phyloP scores from a whole-genome alignment of 345 rosid species.

The Brassica juncea region DNA sequence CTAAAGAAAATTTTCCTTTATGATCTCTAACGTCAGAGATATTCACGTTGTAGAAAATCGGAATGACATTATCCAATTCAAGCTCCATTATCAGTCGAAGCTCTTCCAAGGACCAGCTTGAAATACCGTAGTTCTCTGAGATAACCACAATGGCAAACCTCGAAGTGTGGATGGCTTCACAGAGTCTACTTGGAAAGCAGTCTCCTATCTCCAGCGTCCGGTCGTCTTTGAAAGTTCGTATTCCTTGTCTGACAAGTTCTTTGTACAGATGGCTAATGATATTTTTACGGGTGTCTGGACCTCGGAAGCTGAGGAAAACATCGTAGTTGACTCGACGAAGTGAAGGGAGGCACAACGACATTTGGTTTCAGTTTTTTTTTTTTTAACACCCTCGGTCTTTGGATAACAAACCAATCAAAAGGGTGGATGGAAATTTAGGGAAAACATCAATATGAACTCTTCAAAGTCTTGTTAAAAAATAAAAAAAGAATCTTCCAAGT shows the following conservation, averaged over 20 bases:
- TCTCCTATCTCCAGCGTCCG: neutral
- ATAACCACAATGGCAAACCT: constrained; percentile 7
- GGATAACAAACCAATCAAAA: neutral
- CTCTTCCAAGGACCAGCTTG: constrained; percentile 23
- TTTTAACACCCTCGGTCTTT: neutral
- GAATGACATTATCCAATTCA: neutral
- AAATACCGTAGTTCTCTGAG: neutral
- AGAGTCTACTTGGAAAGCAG: neutral
- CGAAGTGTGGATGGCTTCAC: neutral
- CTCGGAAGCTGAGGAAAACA: constrained; percentile 33
- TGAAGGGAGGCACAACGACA: neutral
- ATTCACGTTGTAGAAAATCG: neutral
- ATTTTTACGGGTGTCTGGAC: constrained; percentile 23
- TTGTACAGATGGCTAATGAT: constrained; percentile 11
- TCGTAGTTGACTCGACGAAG: neutral
- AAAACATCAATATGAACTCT: neutral
- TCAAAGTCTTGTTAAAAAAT: too few species aligned
- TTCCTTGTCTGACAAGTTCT: neutral
- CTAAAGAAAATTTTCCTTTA: too few species aligned
- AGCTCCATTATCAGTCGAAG: constrained; percentile 21
- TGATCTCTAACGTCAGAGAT: neutral
- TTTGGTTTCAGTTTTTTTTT: neutral
- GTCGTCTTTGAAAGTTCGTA: constrained; percentile 15
- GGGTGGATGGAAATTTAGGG: neutral
- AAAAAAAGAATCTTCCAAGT: neutral